These are phyloP conservation scores for Dryadomyces quercus-mongolicae DNA, from an alignment of 2,329 filamentous ascomycete genomes.

Conservation along the genomic window DNA sequence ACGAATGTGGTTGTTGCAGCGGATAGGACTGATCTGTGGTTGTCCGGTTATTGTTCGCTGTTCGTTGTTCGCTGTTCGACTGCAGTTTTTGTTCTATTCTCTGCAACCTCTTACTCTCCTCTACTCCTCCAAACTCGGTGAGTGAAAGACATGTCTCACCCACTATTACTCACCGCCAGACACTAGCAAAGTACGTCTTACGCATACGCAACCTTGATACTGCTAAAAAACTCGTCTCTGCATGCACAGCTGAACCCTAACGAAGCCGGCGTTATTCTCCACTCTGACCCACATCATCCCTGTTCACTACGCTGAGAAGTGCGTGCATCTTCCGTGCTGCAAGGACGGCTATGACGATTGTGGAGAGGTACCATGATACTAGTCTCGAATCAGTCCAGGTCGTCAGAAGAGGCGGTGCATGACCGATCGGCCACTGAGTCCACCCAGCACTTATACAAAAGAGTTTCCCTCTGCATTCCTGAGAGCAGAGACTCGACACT, in stretches of 20 bases:
- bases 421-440: background rate
- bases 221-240: background rate
- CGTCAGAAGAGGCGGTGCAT: background rate
- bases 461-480: background rate
- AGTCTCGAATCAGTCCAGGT: background rate
- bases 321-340: background rate
- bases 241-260: slow-evolving; percentile 1
- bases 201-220: background rate
- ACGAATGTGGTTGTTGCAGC: too few species aligned
- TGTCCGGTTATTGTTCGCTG: too few species aligned
- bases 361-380: background rate
- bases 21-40: too few species aligned
- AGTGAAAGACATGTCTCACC: background rate
- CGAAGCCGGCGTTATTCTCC: background rate
- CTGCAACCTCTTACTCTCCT: too few species aligned
- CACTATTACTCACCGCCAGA: slow-evolving; percentile 1
- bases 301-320: background rate
- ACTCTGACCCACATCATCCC: background rate
- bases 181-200: background rate
- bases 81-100: too few species aligned
- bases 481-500: too few species aligned
- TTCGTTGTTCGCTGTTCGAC: too few species aligned
- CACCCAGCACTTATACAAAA: background rate
- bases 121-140: too few species aligned
- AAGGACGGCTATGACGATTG: background rate